A percentile compares a stretch with the other conserved stretches of the same genome.
phyloP scores from a whole-genome alignment of 192 early-diverging fungal species.

The Chytriomyces sp. region DNA sequence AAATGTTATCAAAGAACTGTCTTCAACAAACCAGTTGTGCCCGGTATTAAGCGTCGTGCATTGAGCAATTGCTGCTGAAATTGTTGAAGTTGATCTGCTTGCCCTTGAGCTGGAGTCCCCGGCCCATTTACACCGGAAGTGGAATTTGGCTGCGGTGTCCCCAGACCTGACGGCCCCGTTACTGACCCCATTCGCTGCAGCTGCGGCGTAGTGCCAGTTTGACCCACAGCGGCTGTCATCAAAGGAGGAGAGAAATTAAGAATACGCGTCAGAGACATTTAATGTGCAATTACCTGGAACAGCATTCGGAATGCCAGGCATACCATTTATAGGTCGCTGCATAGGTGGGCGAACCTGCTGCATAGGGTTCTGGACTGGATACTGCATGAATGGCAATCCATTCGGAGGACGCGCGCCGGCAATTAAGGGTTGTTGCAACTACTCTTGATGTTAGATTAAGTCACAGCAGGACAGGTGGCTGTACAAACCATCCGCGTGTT shows the following conservation, averaged over 20 bases:
- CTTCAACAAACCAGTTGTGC: not conserved
- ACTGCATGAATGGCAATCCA: constrained; percentile 23
- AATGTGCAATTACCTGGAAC: not conserved
- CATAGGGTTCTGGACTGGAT: not conserved
- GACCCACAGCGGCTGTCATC: not conserved
- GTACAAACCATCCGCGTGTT: constrained; percentile 15
- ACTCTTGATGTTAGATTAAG: not conserved
- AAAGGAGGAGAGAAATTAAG: not conserved
- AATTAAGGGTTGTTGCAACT: constrained; percentile 13
- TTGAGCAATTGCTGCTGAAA: constrained; percentile 23
- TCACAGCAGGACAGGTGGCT: not conserved
- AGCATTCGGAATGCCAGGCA: not conserved
- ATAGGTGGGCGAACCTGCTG: constrained; percentile 16
- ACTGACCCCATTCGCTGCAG: not conserved
- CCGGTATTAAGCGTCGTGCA: constrained; percentile 17
- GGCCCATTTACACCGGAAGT: not conserved
- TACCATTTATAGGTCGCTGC: not conserved
- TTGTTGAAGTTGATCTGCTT: constrained; percentile 1
- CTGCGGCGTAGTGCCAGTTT: not conserved
- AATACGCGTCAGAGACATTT: not conserved
- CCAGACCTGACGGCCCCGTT: not conserved
- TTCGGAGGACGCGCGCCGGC: not conserved
- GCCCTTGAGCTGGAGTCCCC: not conserved
- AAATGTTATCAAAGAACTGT: not conserved
- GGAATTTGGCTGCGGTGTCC: not conserved